Evolutionary conservation across 306 rosid genomes (phyloP), one percentile per base, ranked within the genome.

Genomic region (Castanea sativa): DNA sequence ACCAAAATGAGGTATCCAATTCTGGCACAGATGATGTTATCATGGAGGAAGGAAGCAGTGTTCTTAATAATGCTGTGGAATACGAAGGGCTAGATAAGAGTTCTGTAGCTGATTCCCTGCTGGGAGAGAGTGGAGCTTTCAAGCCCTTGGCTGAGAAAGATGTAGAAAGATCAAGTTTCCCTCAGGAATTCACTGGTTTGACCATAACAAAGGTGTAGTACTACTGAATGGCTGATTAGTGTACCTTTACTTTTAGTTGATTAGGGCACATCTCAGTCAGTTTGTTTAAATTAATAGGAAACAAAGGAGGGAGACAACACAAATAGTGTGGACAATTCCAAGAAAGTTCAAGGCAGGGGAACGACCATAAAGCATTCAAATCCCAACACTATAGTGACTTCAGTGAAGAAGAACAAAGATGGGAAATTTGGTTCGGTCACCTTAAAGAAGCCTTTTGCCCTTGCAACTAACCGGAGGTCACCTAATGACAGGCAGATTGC

Each of bases 361-460:
- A 93, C 83, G 83, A 84, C 74, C 83, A 85, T 75, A 70, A 91
- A 91, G 80, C 33, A 86, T 20, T 76, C 85, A 55, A 79, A 83
- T 76, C 75, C 85, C 38, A 87, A 70, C 82, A 85, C 25, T 30
- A 56, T 72, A 60, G 81, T 84, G 70, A 75, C 80, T 74, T 77
- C 32, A 55, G 74, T 73, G 18, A 90, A 81, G 82, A 91, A 80
- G 85, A 79, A 59, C 87, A 89, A 86, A 84, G 94, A 88, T 70
- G 94, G 88, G 79, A 87, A 90, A 73, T 87, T 59, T 51, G 75
- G 77, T 74, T 82, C 79, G 32, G 87, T 78, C 87, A 71, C 84
- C 82, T 10, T 88, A 5, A 89, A 87, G 76, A 88, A 85, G 82
- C 83, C 87, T 25, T 69, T 23, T 59, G 32, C 65, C 29, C 18